Evolutionary conservation across 805 yeast genomes (phyloP), one percentile per base, ranked within the genome.

Genomic region (Wickerhamomyces kurtzmanii): DNA sequence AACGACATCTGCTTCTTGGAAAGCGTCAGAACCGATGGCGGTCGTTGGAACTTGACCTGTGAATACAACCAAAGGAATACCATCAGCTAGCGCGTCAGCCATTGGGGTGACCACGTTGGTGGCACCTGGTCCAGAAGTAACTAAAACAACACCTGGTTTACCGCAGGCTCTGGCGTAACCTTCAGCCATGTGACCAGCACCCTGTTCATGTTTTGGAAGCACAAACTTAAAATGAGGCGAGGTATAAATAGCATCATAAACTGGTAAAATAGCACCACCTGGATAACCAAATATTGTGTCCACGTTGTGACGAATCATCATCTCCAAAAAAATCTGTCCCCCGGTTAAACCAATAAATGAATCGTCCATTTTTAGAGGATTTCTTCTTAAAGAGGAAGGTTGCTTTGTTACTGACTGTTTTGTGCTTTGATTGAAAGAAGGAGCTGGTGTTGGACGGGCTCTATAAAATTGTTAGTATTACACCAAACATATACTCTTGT

Each of bases 161-260:
- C 97, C 98, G 26, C 67, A 57, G 22, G 94, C 98, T 42, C 94
- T 71, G 31, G 98, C 96, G 44, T 91, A 91, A 34, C 98, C 98
- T 62, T 91, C 96, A 31, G 98, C 98, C 97, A 91, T 91, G 59
- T 91, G 98, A 29, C 98, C 98, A 12, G 97, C 98, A 54, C 98
- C 98, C 61, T 91, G 98, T 59, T 91, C 98, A 56, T 91, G 97
- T 47, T 93, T 73, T 27, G 98, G 98, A 39, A 91, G 64, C 31
- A 91, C 83, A 51, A 91, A 91, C 43, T 78, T 74, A 68, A 91
- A 89, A 48, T 81, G 73, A 32, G 78, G 75, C 13, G 95, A 82
- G 62, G 89, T 81, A 66, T 80, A 83, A 43, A 91, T 91, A 42
- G 97, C 97, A 53, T 91, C 98, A 51, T 81, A 91, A 15, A 91